Evolutionary conservation across 2,329 filamentous ascomycete species (phyloP).

Genomic region (Thermothelomyces thermophilus): DNA sequence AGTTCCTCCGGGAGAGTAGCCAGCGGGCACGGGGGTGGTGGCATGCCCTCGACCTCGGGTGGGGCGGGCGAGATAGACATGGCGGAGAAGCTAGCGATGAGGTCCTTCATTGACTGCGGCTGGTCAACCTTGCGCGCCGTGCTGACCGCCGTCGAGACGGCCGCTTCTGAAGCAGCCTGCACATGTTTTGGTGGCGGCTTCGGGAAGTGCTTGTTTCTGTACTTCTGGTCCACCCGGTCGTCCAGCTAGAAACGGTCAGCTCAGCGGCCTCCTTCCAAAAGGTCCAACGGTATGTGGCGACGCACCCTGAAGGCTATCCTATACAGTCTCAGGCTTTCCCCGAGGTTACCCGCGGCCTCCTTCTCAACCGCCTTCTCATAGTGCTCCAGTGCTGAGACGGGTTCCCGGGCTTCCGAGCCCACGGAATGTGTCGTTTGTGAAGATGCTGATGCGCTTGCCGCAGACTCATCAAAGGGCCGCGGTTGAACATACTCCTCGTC

Average conservation of each 20-base stretch:
- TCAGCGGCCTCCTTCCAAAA: not conserved
- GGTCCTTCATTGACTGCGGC: constrained; percentile 53
- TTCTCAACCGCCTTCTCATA: constrained; percentile 88
- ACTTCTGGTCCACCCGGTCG: constrained; percentile 72
- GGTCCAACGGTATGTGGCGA: not conserved
- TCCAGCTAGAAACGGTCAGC: constrained; percentile 56
- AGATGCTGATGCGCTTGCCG: constrained; percentile 7
- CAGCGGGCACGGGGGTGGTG: constrained; percentile 73
- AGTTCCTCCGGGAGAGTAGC: constrained; percentile 75
- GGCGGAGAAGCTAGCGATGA: constrained; percentile 68
- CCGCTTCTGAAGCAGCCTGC: constrained; percentile 14
- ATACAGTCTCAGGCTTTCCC: constrained; percentile 83
- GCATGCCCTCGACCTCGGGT: constrained; percentile 64
- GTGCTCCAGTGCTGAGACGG: constrained; percentile 77
- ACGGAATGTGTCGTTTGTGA: constrained; percentile 25
- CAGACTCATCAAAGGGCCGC: constrained; percentile 33
- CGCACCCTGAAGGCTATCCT: constrained; percentile 79
- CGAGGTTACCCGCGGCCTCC: constrained; percentile 76
- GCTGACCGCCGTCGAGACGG: constrained; percentile 32
- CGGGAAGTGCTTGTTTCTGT: constrained; percentile 88
- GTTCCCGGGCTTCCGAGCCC: constrained; percentile 36
- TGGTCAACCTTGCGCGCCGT: constrained; percentile 47
- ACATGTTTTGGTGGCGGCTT: constrained; percentile 44
- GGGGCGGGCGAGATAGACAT: constrained; percentile 62
- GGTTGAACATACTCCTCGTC: constrained; percentile 32